These are phyloP conservation scores for Histomonas meleagridis DNA, from an alignment of 208 protist genomes.

Conservation along the genomic window DNA sequence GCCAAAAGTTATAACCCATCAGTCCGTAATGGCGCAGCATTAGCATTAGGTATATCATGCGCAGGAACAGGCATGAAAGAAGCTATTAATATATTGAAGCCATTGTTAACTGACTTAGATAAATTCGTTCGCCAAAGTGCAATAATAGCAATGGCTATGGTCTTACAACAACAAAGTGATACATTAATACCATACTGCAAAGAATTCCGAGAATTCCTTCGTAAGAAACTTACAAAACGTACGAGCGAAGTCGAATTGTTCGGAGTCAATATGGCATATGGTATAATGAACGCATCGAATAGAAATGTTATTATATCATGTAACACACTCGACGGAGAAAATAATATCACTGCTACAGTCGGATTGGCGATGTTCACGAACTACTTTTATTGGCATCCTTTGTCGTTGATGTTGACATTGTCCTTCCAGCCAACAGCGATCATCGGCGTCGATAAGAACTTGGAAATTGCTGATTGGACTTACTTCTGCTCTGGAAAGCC, in stretches of 20 bases:
- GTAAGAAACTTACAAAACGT: background rate
- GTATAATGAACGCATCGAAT: background rate
- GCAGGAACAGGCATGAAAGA: slow-evolving; percentile 60
- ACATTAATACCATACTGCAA: background rate
- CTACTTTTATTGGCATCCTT: slow-evolving; percentile 16
- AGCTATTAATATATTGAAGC: slow-evolving; percentile 73
- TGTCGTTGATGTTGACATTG: background rate
- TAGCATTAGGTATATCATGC: slow-evolving; percentile 86
- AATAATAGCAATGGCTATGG: slow-evolving; percentile 79
- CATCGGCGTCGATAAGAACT: background rate
- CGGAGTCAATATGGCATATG: background rate
- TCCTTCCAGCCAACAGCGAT: slow-evolving; percentile 13
- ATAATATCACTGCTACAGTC: background rate
- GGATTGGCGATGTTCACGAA: slow-evolving; percentile 17
- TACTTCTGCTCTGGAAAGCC: background rate
- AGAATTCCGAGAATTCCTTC: background rate
- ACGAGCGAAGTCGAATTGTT: background rate
- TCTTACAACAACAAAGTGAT: slow-evolving; percentile 58
- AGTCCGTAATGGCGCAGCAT: slow-evolving; percentile 82
- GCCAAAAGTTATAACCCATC: slow-evolving; percentile 81
- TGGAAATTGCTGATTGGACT: background rate
- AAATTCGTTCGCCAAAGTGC: slow-evolving; percentile 75
- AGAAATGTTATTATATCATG: slow-evolving; percentile 27
- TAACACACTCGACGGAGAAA: background rate
- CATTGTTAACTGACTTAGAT: slow-evolving; percentile 73